A percentile compares a stretch with the other conserved stretches of the same genome.
phyloP scores from a whole-genome alignment of 2,329 filamentous ascomycete genomes.

The Escovopsis weberi region DNA sequence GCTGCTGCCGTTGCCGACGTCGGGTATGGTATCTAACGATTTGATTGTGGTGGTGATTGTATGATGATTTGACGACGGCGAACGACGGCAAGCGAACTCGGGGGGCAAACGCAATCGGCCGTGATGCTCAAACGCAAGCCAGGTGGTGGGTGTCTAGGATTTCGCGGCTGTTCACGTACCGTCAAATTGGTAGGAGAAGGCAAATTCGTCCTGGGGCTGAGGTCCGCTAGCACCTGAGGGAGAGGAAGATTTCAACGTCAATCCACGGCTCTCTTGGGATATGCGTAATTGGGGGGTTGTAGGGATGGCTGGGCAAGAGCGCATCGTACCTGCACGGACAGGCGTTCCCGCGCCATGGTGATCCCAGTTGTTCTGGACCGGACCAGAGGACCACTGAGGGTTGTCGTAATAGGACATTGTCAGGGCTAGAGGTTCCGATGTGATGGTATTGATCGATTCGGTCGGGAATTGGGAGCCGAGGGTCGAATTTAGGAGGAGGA shows the following conservation, averaged over 20 bases:
- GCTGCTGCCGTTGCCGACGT: too few species aligned
- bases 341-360: constrained; percentile 28
- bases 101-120: too few species aligned
- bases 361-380: constrained; percentile 29
- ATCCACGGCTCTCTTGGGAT: not conserved
- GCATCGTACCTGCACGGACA: constrained; percentile 23
- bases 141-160: not conserved
- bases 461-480: constrained; percentile 1
- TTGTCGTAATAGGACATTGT: constrained; percentile 33
- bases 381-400: constrained; percentile 23
- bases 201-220: constrained; percentile 59
- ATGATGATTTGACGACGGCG: too few species aligned
- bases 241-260: constrained; percentile 1
- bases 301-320: not conserved
- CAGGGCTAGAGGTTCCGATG: not conserved
- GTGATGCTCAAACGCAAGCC: too few species aligned
- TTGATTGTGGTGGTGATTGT: too few species aligned
- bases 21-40: not conserved
- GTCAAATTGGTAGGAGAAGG: constrained; percentile 80
- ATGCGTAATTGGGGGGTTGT: not conserved
- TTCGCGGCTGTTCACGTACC: constrained; percentile 41
- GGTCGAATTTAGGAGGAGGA: not conserved
- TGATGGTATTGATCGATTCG: not conserved
- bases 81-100: too few species aligned
- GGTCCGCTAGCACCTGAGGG: constrained; percentile 58